Percentiles rank a stretch among this genome's conserved stretches.
Conservation (phyloP, 164 flowering plant species). For the Sedum album region DNA sequence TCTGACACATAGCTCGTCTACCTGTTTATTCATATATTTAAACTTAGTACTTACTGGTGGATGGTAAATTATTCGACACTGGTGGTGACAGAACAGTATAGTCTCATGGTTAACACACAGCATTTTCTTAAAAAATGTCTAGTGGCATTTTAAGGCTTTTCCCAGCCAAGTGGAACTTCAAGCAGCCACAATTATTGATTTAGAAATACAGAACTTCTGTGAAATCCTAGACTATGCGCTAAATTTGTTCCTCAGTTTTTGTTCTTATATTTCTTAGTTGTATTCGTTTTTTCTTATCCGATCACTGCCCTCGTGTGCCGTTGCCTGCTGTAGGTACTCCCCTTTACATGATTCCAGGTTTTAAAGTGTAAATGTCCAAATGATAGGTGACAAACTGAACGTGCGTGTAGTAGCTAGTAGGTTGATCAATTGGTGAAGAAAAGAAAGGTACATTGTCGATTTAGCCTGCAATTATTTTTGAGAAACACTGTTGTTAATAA, state of each 20-base stretch:
- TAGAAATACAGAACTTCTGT: background rate
- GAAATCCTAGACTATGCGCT: background rate
- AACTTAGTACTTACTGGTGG: background rate
- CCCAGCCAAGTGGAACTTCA: background rate
- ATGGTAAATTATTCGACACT: background rate
- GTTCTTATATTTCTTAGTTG: background rate
- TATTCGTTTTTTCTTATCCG: background rate
- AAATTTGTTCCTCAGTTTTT: background rate
- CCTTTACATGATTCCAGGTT: background rate
- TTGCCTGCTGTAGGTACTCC: background rate
- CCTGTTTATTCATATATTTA: background rate
- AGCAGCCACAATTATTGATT: background rate
- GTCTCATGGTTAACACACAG: background rate
- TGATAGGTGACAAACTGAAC: background rate
- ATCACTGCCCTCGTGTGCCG: background rate
- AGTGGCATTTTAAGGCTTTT: background rate
- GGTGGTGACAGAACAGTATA: background rate
- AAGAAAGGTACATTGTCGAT: background rate
- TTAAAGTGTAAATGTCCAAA: background rate
- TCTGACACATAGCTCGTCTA: constrained; percentile 1
- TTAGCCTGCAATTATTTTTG: background rate
- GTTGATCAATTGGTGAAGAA: background rate
- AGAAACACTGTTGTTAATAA: too few species aligned
- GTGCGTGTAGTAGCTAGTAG: background rate
- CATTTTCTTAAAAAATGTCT: background rate